Evolutionary conservation across 2,329 filamentous ascomycete genomes (phyloP), one percentile per base, ranked within the genome.

Genomic region (Colletotrichum agaves): DNA sequence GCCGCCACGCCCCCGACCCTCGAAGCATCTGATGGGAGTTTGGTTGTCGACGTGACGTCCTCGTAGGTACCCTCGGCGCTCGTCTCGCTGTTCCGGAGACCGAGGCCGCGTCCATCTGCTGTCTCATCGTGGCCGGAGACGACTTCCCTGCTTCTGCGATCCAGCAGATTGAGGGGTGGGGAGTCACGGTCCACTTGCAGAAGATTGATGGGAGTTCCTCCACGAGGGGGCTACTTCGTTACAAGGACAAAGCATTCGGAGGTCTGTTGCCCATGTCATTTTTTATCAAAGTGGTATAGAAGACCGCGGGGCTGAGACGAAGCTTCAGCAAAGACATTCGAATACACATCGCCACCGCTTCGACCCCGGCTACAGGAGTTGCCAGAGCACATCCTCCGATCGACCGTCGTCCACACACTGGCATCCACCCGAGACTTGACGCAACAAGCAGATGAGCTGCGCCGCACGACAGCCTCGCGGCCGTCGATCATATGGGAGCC

Each of bases 11-110:
- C 27, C 27, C 27, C 8, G 27, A 27, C 27, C 23, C 23, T 27
- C 6, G 23, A 27, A 27, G 27, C 27, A 27, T 27, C 6, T 35
- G 5, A 27, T 33, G 2, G 23, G 37, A 56, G 12, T 17, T 31
- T 23, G 27, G 27, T 15, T 47, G 23, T 56, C 43, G 2, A 13
- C 10, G 43, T 23, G 15, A 27, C 6, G 6, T 27, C 2, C 12
- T 49, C 4, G 15, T 50, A 69, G 67, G 50, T 39, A 67, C 67
- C 3, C 63, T 67, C 17, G 67, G 67, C 31, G 63, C 67, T 8
- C 57, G 63, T 3, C 58, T 69, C 19, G 67, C 56, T 4, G 58
- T 69, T 4, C 46, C 52, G 7, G 21, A 41, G 23, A 37, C 21
- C 15, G 44, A 55, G 10, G 35, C 57, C 46, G 33, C 13, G 44